phyloP scores from a whole-genome alignment of 2,329 filamentous ascomycete species.

The Nemania sp. region DNA sequence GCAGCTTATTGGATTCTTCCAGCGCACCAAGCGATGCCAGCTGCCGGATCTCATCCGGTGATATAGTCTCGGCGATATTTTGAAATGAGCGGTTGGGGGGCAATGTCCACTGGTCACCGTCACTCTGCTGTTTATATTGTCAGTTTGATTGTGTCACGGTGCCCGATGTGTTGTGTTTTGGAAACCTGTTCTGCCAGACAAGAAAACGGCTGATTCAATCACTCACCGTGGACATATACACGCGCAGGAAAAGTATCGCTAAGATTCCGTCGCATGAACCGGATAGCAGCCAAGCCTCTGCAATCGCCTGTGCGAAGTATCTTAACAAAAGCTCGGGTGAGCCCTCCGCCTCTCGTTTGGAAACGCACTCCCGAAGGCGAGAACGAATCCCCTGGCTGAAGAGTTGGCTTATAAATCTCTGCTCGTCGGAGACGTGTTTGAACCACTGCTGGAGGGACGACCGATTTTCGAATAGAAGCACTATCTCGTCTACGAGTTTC shows the following conservation, averaged over 20 bases:
- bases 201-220: background rate
- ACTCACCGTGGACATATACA: background rate
- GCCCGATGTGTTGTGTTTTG: no score
- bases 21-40: background rate
- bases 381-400: background rate
- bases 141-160: background rate
- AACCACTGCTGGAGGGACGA: background rate
- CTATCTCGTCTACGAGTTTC: background rate
- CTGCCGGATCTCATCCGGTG: background rate
- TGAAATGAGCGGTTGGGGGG: background rate
- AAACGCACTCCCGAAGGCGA: background rate
- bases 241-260: background rate
- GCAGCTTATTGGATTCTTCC: background rate
- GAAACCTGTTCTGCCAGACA: background rate
- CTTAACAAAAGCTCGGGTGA: background rate
- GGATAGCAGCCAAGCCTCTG: background rate
- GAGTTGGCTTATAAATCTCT: background rate
- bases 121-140: background rate
- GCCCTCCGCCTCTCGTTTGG: background rate
- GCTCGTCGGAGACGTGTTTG: background rate
- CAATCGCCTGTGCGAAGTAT: background rate
- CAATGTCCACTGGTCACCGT: background rate
- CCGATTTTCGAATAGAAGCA: background rate
- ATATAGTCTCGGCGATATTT: background rate
- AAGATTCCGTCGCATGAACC: background rate